Conservation (phyloP, 1,284 basidiomycete genomes). For the Melanopsichium pennsylvanicum region DNA sequence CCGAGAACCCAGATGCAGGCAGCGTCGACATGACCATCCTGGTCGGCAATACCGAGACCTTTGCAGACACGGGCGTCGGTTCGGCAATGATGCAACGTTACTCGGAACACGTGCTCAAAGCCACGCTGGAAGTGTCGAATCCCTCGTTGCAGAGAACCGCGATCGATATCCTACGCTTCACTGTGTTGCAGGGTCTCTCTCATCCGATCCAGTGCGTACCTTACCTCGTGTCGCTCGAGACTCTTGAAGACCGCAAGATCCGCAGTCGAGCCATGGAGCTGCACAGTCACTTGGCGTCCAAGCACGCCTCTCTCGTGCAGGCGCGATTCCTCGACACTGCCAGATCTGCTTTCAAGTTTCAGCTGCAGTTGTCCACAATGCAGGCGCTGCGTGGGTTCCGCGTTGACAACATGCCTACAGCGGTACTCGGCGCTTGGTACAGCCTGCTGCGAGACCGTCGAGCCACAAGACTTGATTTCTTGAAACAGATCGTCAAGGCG, state of each 20-base stretch:
- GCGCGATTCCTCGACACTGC: constrained; percentile 83
- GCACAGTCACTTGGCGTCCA: constrained; percentile 82
- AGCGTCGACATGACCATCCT: constrained; percentile 76
- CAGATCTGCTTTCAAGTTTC: constrained; percentile 81
- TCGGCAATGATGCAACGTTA: constrained; percentile 93
- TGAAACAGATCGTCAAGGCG: constrained; percentile 80
- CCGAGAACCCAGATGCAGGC: constrained; percentile 71
- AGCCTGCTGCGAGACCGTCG: constrained; percentile 87
- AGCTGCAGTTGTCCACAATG: constrained; percentile 65
- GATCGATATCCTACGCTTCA: constrained; percentile 88
- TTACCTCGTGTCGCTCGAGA: constrained; percentile 90
- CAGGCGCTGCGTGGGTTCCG: constrained; percentile 29
- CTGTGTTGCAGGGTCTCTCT: constrained; percentile 90
- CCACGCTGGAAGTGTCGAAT: constrained; percentile 70
- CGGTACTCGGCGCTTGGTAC: constrained; percentile 82
- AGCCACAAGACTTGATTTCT: constrained; percentile 81
- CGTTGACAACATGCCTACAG: constrained; percentile 16
- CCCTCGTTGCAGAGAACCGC: constrained; percentile 78
- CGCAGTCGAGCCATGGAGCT: constrained; percentile 80
- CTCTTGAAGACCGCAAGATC: constrained; percentile 73
- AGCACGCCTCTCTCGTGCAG: constrained; percentile 88
- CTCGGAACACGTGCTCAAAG: constrained; percentile 79
- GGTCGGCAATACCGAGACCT: constrained; percentile 90
- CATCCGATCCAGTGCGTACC: constrained; percentile 94
- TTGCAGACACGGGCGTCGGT: constrained; percentile 95